These are phyloP conservation scores for Parsonsia alboflavescens DNA, from an alignment of 257 asterid genomes.

Conservation along the genomic window DNA sequence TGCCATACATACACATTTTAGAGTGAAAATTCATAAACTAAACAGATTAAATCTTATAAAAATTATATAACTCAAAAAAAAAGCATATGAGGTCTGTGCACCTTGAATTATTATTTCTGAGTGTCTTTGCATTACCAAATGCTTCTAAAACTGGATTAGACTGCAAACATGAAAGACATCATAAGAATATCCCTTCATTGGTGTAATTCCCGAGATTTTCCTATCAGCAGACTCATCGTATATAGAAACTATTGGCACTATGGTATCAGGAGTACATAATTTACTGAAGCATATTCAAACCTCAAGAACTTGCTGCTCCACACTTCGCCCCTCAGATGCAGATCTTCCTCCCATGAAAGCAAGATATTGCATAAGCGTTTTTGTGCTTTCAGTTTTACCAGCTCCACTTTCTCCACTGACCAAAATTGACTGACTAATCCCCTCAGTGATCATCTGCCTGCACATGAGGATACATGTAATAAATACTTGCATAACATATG, in stretches of 20 bases:
- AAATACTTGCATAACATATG: constrained; percentile 12
- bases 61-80: constrained; percentile 6
- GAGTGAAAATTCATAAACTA: constrained; percentile 10
- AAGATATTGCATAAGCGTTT: constrained; percentile 81
- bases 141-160: constrained; percentile 95
- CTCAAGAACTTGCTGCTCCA: constrained; percentile 94
- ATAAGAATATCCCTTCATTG: neutral
- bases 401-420: constrained; percentile 99
- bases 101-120: constrained; percentile 94
- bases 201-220: neutral
- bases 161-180: constrained; percentile 33
- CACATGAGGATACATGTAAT: constrained; percentile 19
- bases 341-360: constrained; percentile 85
- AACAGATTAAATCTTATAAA: constrained; percentile 8
- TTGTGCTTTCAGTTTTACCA: constrained; percentile 93
- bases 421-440: constrained; percentile 73
- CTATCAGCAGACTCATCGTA: neutral
- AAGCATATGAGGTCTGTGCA: constrained; percentile 20
- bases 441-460: constrained; percentile 81
- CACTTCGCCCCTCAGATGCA: constrained; percentile 53
- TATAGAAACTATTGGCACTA: neutral
- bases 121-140: constrained; percentile 91
- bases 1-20: constrained; percentile 25
- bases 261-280: neutral
- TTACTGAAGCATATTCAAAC: constrained; percentile 33